phyloP scores from a whole-genome alignment of 768 basidiomycete genomes.

The Serendipita sp. region DNA sequence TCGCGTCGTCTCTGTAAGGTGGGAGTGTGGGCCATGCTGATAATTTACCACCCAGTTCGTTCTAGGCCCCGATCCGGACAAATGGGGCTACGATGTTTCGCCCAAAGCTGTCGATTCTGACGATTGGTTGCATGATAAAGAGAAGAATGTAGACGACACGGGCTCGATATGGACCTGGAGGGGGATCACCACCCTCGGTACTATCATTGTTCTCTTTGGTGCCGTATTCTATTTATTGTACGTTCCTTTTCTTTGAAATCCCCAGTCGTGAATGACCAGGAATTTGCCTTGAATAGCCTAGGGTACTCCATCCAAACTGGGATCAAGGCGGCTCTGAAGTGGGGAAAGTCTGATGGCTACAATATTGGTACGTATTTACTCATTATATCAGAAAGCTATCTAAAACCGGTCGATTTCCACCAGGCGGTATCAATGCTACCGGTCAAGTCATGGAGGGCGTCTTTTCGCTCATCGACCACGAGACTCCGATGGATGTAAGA shows the following conservation, averaged over 20 bases:
- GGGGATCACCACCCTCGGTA: background rate
- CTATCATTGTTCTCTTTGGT: background rate
- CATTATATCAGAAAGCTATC: too few relatives aligned
- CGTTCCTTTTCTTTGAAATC: background rate
- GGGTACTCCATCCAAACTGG: background rate
- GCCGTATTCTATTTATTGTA: background rate
- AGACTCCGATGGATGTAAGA: conserved; percentile 45
- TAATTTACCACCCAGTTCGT: too few relatives aligned
- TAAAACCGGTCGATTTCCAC: conserved; percentile 42
- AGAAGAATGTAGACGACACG: conserved; percentile 1
- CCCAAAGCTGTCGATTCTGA: background rate
- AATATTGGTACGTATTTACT: too few relatives aligned
- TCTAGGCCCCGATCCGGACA: background rate
- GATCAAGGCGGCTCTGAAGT: too few relatives aligned
- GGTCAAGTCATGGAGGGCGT: conserved; percentile 74
- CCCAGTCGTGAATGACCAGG: background rate
- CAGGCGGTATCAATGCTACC: conserved; percentile 72
- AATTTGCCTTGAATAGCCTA: background rate
- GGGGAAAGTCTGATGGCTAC: too few relatives aligned
- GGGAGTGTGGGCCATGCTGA: too few relatives aligned
- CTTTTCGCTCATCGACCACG: conserved; percentile 55
- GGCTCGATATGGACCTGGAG: background rate
- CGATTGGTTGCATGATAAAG: background rate
- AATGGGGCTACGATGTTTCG: conserved; percentile 2
- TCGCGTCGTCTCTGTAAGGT: too few relatives aligned